Evolutionary conservation across 441 rosid species (phyloP), one percentile per base, ranked within the genome.

Genomic region (Gossypium schwendimanii): DNA sequence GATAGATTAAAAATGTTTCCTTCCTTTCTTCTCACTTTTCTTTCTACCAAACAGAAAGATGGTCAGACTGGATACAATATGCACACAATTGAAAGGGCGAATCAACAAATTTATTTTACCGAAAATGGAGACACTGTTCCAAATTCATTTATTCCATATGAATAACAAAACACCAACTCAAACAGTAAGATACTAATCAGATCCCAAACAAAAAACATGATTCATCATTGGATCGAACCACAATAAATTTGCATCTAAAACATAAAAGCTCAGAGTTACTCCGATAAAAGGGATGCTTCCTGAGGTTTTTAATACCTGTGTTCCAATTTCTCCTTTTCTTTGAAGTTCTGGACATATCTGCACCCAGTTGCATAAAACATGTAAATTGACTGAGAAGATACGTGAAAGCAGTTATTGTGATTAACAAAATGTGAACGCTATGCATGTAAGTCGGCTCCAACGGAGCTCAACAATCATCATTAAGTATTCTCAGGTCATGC

Each of bases 281-380:
- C 31, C 3, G 50, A 20, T 7, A 20, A 59, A 65, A 39, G 24
- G 36, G 64, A 10, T 2, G 11, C 73, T 33, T 31, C 60, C 9
- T 0, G 50, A 6, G 44, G 7, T 57, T 77, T 31, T 92, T 85
- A 94, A 81, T 82, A 91, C 82, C 97, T 87, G 80, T 94, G 97
- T 49, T 78, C 86, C 80, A 89, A 33, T 85, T 94, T 94, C 89
- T 94, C 99, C 75, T 88, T 87, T 75, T 92, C 98, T 87, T 85
- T 7, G 84, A 66, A 92, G 44, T 81, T 36, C 73, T 91, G 88
- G 73, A 87, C 99, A 79, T 92, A 92, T 76, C 99, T 94, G 86
- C 80, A 83, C 20, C 58, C 53, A 65, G 28, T 79, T 41, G 58
- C 41, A 63, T 0, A 45, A 14, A 23, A 8, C 33, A 26, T 14